These are phyloP conservation scores for Cyberlindnera veronae DNA, from an alignment of 805 yeast genomes.

Conservation along the genomic window DNA sequence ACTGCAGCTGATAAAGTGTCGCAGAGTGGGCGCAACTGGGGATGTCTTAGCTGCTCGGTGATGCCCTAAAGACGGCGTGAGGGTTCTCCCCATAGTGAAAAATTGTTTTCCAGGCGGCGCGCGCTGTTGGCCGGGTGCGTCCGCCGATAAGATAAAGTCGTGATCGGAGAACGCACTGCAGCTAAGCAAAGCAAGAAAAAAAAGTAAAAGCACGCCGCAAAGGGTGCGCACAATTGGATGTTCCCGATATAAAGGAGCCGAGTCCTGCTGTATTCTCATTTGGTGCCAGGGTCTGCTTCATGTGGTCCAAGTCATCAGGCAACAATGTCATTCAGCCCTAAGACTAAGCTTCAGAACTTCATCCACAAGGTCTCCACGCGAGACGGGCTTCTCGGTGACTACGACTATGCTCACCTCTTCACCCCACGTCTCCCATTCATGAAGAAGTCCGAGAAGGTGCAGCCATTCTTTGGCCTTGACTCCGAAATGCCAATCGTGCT, in stretches of 20 bases:
- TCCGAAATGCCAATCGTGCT: slow-evolving; percentile 78
- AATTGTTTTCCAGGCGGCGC: neutral
- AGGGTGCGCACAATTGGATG: too few relatives aligned
- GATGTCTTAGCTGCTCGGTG: too few relatives aligned
- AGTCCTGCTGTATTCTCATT: too few relatives aligned
- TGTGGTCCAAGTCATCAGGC: neutral
- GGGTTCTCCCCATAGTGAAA: neutral
- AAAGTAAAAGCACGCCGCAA: neutral
- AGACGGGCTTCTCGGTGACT: slow-evolving; percentile 84
- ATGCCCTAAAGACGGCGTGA: too few relatives aligned
- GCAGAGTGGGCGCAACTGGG: too few relatives aligned
- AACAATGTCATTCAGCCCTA: neutral
- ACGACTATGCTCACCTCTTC: slow-evolving; percentile 76
- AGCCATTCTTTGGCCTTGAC: slow-evolving; percentile 81
- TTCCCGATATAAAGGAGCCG: too few relatives aligned
- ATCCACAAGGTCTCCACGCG: slow-evolving; percentile 56
- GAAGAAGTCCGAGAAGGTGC: slow-evolving; percentile 43
- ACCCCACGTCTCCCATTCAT: slow-evolving; percentile 76
- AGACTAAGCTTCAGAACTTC: neutral
- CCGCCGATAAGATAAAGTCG: too few relatives aligned
- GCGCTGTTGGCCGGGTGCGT: slow-evolving; percentile 1
- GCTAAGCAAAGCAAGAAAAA: neutral
- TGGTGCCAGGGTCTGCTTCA: too few relatives aligned
- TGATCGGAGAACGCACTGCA: too few relatives aligned
- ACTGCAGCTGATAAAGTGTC: too few relatives aligned